A percentile compares a stretch with the other conserved stretches of the same genome.
Evolutionary conservation across 768 basidiomycete species (phyloP).

Genomic region (Leucocoprinus sp.): DNA sequence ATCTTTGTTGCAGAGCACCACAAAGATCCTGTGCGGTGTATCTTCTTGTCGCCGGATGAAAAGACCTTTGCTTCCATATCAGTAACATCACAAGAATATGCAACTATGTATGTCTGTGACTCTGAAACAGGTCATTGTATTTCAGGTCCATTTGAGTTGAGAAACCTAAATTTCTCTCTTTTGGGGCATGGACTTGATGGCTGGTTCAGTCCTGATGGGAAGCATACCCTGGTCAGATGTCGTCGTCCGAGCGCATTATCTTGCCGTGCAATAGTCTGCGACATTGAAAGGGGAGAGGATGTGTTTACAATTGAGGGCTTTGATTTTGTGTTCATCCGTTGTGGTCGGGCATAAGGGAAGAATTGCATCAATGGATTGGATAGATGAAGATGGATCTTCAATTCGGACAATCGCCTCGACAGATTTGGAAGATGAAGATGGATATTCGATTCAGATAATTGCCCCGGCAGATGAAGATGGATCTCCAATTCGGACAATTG

Average conservation of each 20-base stretch:
- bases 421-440: too few species aligned
- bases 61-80: constrained; percentile 17
- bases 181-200: constrained; percentile 14
- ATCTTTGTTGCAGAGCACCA: constrained; percentile 12
- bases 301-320: too few species aligned
- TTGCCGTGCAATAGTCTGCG: constrained; percentile 18
- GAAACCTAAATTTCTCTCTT: constrained; percentile 14
- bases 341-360: too few species aligned
- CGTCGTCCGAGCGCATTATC: too few species aligned
- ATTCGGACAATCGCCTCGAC: too few species aligned
- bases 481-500: too few species aligned
- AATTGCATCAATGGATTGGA: too few species aligned
- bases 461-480: too few species aligned
- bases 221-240: constrained; percentile 17
- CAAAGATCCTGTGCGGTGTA: constrained; percentile 9
- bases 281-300: background rate
- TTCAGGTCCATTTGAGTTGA: constrained; percentile 13
- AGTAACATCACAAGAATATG: constrained; percentile 21
- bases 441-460: too few species aligned
- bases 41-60: constrained; percentile 22
- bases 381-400: too few species aligned
- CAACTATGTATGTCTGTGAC: constrained; percentile 17
- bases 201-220: constrained; percentile 21
- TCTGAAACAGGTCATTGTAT: constrained; percentile 8
- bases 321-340: too few species aligned